Evolutionary conservation across 1,284 basidiomycete species (phyloP).

Genomic region (Irpex sp.): DNA sequence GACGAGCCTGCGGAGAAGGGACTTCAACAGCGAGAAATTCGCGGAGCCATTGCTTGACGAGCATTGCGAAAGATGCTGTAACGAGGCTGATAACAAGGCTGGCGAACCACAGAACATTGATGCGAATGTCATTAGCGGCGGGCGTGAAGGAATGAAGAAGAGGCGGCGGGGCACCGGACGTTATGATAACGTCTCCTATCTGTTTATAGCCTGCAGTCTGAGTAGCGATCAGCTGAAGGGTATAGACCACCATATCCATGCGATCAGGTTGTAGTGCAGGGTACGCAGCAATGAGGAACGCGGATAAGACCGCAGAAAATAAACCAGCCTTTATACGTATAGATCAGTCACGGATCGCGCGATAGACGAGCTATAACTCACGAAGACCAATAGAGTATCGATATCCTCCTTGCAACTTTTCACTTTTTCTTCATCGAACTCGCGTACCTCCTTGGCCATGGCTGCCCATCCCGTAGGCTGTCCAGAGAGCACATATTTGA

Average conservation of each 20-base stretch:
- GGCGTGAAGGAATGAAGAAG: neutral
- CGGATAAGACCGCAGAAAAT: neutral
- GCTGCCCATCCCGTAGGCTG: neutral
- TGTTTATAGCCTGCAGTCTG: neutral
- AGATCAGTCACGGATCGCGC: no score
- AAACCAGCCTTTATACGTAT: neutral
- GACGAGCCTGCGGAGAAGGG: neutral
- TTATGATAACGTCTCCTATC: neutral
- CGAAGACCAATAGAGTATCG: neutral
- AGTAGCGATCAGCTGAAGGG: neutral
- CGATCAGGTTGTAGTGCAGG: neutral
- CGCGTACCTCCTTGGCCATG: neutral
- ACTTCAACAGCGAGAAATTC: neutral
- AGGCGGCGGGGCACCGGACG: neutral
- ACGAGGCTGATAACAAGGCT: slow-evolving; percentile 12
- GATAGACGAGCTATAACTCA: neutral
- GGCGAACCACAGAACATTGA: slow-evolving; percentile 12
- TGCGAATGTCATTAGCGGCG: neutral
- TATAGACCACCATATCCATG: neutral
- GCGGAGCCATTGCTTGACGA: slow-evolving; percentile 16
- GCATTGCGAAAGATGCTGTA: slow-evolving; percentile 12
- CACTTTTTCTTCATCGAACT: neutral
- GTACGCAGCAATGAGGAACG: neutral
- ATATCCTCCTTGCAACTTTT: neutral
- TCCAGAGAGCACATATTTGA: neutral